Conservation (phyloP, 2,329 filamentous ascomycete species). For the Fusarium floridanum region DNA sequence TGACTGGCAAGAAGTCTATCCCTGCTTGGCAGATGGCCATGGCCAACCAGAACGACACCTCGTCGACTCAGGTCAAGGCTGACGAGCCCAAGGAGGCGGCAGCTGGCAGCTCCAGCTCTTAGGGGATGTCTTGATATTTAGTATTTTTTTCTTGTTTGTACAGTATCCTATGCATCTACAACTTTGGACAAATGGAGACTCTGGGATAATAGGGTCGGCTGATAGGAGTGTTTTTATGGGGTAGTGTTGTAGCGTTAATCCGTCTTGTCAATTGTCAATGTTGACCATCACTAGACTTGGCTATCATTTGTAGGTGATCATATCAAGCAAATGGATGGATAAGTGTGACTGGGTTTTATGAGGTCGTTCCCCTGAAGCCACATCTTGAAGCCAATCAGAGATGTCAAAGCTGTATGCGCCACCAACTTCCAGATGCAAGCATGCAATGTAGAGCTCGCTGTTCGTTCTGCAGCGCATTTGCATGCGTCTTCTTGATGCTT, state of each 20-base stretch:
- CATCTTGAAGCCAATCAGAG: neutral
- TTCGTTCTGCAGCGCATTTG: slow-evolving; percentile 9
- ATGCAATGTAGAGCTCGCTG: neutral
- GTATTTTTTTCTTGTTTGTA: slow-evolving; percentile 25
- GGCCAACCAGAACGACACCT: slow-evolving; percentile 63
- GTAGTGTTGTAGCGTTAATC: slow-evolving; percentile 32
- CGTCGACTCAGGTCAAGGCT: slow-evolving; percentile 45
- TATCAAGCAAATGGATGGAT: neutral
- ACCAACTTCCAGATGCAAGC: neutral
- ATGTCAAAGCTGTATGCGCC: neutral
- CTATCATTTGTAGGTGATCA: neutral
- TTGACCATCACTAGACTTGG: neutral
- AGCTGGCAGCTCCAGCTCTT: slow-evolving; percentile 36
- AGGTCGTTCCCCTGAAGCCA: neutral
- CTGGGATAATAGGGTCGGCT: slow-evolving; percentile 28
- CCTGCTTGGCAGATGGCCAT: slow-evolving; percentile 85
- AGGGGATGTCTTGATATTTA: slow-evolving; percentile 6
- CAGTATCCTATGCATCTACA: slow-evolving; percentile 36
- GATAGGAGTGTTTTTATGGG: slow-evolving; percentile 17
- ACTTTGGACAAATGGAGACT: slow-evolving; percentile 13
- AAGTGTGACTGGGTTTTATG: too few species aligned
- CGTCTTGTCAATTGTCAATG: slow-evolving; percentile 9
- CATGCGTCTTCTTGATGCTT: slow-evolving; percentile 28
- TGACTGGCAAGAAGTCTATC: slow-evolving; percentile 74
- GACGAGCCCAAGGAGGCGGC: slow-evolving; percentile 41